A percentile compares a stretch with the other conserved stretches of the same genome.
phyloP scores from a whole-genome alignment of 192 early-diverging fungal species.

The Cladochytrium replicatum region DNA sequence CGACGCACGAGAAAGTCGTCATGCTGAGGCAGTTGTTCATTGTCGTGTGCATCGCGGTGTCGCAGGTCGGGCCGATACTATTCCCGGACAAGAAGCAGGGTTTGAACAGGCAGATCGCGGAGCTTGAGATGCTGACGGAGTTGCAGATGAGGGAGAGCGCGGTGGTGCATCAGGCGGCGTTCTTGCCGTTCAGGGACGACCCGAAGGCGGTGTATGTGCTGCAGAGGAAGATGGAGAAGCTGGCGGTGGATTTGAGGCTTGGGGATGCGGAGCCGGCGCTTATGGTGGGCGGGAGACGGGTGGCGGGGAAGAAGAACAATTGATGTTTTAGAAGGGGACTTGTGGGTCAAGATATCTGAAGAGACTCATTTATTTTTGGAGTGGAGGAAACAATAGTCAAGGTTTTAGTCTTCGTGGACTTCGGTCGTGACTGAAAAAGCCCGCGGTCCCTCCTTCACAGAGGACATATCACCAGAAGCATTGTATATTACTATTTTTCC shows the following conservation, averaged over 20 bases:
- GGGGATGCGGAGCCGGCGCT: conserved; percentile 13
- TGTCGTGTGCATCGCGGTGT: conserved; percentile 26
- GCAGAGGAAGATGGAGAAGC: conserved; percentile 33
- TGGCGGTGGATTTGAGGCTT: conserved; percentile 25
- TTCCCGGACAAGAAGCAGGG: conserved; percentile 9
- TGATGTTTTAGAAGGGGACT: too few relatives aligned
- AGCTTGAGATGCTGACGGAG: conserved; percentile 27
- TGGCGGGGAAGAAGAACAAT: too few relatives aligned
- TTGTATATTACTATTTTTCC: too few relatives aligned
- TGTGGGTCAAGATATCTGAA: too few relatives aligned
- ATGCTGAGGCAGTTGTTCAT: conserved; percentile 37
- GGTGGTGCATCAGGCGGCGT: conserved; percentile 8
- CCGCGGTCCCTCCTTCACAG: too few relatives aligned
- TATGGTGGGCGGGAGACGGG: too few relatives aligned
- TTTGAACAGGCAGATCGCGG: conserved; percentile 7
- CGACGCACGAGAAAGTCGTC: conserved; percentile 25
- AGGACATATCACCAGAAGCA: too few relatives aligned
- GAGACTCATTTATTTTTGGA: too few relatives aligned
- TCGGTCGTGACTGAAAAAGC: too few relatives aligned
- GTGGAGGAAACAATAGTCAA: too few relatives aligned
- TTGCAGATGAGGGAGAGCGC: conserved; percentile 24
- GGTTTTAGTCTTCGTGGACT: too few relatives aligned
- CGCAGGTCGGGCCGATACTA: conserved; percentile 36
- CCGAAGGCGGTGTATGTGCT: conserved; percentile 11
- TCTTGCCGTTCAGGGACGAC: conserved; percentile 26